Evolutionary conservation across 1,284 basidiomycete genomes (phyloP).

Genomic region (Cronartium ribicola): DNA sequence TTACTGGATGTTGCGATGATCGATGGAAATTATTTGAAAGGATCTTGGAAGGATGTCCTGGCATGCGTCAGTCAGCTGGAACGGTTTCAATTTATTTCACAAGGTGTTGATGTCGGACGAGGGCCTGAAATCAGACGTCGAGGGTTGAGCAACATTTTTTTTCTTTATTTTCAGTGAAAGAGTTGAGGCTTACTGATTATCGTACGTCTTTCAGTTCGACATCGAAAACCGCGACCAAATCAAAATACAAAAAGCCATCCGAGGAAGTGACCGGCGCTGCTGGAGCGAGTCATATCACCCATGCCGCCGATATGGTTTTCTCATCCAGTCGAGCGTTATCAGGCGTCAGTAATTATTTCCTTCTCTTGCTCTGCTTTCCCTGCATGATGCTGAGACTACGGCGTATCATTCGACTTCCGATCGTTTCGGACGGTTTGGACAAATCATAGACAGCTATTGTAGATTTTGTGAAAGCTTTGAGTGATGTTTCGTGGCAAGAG

Average conservation of each 20-base stretch:
- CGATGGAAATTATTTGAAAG: conserved; percentile 88
- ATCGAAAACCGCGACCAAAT: conserved; percentile 49
- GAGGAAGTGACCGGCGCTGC: conserved; percentile 97
- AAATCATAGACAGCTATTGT: conserved; percentile 79
- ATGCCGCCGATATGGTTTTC: conserved; percentile 98
- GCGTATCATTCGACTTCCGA: neutral
- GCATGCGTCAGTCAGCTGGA: conserved; percentile 94
- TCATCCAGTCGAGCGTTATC: conserved; percentile 89
- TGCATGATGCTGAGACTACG: neutral
- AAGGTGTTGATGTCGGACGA: conserved; percentile 56
- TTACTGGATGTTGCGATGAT: conserved; percentile 85
- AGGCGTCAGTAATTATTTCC: conserved; percentile 62
- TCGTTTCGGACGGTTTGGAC: neutral
- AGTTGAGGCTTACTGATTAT: neutral
- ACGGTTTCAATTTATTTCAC: conserved; percentile 89
- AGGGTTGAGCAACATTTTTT: neutral
- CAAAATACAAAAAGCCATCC: conserved; percentile 59
- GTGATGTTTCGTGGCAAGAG: conserved; percentile 98
- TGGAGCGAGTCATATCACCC: conserved; percentile 93
- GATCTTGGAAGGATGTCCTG: conserved; percentile 91
- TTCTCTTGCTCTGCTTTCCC: neutral
- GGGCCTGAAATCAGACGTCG: conserved; percentile 10
- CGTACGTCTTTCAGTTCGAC: conserved; percentile 26
- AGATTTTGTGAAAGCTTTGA: conserved; percentile 92
- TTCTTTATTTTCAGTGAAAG: neutral